phyloP scores from a whole-genome alignment of 129 eudicot genomes.

The Lactuca sativa region DNA sequence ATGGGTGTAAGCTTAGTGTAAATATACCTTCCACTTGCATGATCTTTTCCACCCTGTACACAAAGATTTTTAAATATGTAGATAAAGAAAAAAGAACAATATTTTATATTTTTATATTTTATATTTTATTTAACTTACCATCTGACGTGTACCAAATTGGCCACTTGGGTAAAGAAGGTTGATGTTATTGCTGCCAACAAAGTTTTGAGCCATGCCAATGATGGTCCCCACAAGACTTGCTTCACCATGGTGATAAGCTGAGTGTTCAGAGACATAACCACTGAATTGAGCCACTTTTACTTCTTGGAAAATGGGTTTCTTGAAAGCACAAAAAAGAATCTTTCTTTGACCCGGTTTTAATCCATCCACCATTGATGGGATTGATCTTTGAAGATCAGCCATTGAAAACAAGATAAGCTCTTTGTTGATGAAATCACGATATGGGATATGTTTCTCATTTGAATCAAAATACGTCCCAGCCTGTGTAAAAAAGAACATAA shows the following conservation, averaged over 20 bases:
- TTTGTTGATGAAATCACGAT: constrained; percentile 89
- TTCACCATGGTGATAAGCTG: constrained; percentile 97
- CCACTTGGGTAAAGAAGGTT: constrained; percentile 77
- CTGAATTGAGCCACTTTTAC: constrained; percentile 86
- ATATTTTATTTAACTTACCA: constrained; percentile 39
- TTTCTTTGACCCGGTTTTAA: constrained; percentile 94
- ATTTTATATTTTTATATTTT: not conserved
- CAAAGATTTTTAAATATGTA: not conserved
- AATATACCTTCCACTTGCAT: constrained; percentile 92
- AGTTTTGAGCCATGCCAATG: constrained; percentile 94
- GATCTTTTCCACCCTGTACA: constrained; percentile 92
- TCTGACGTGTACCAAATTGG: constrained; percentile 86
- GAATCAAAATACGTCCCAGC: constrained; percentile 83
- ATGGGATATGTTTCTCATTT: constrained; percentile 59
- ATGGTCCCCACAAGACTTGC: constrained; percentile 78
- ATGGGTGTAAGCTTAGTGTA: constrained; percentile 62
- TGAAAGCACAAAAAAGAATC: constrained; percentile 83
- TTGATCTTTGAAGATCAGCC: constrained; percentile 92
- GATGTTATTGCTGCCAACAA: constrained; percentile 78
- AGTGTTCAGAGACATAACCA: constrained; percentile 87
- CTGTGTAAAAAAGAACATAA: constrained; percentile 31
- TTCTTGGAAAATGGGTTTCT: constrained; percentile 65
- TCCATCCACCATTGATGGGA: constrained; percentile 93
- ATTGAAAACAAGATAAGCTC: constrained; percentile 82
- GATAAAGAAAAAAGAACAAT: not conserved